Conservation (phyloP, 1,139 yeast genomes). For the Pichia norvegensis region DNA sequence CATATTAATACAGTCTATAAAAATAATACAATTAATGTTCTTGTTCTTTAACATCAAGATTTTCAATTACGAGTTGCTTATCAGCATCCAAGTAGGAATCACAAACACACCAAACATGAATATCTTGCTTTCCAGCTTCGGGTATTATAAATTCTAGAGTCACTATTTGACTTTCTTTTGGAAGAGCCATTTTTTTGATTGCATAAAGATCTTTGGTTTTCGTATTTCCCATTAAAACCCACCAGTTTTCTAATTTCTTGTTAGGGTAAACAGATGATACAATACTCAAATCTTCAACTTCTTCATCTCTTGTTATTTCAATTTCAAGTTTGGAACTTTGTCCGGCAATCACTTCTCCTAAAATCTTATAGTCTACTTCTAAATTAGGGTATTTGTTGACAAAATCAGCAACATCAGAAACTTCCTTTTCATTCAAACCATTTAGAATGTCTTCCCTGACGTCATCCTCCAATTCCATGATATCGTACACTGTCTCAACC, state of each 20-base stretch:
- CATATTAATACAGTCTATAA: neutral
- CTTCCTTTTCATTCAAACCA: conserved; percentile 39
- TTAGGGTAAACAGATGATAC: conserved; percentile 50
- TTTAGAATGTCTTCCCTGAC: conserved; percentile 59
- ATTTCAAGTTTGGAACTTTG: conserved; percentile 45
- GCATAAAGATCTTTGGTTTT: conserved; percentile 58
- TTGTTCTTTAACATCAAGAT: conserved; percentile 10
- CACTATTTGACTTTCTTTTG: conserved; percentile 46
- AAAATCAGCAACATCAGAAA: conserved; percentile 68
- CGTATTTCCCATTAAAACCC: conserved; percentile 74
- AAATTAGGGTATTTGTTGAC: conserved; percentile 86
- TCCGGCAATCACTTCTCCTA: conserved; percentile 35
- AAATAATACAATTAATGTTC: neutral
- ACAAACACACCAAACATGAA: conserved; percentile 80
- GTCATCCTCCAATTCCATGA: conserved; percentile 79
- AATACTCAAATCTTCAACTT: conserved; percentile 56
- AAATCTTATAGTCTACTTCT: conserved; percentile 53
- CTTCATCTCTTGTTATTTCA: conserved; percentile 56
- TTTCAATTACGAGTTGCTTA: conserved; percentile 51
- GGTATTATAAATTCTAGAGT: conserved; percentile 54
- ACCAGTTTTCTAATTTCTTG: conserved; percentile 73
- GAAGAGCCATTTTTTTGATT: conserved; percentile 56
- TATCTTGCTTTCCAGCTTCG: conserved; percentile 47
- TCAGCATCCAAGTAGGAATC: conserved; percentile 90
- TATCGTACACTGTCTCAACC: conserved; percentile 71